phyloP scores from a whole-genome alignment of 768 basidiomycete species.

The Serendipita sp. region DNA sequence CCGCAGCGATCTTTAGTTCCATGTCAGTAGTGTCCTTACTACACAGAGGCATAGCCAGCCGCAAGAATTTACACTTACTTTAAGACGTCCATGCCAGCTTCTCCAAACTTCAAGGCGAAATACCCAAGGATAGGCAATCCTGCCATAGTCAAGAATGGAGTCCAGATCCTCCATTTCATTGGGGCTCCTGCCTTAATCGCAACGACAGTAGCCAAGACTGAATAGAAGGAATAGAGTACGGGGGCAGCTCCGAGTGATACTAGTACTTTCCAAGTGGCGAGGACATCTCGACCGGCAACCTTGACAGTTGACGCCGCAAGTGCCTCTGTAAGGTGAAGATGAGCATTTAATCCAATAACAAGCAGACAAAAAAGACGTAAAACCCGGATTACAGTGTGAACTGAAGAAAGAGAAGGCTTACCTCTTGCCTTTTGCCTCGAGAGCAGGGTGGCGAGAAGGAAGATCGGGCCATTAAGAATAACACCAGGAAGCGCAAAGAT shows the following conservation, averaged over 20 bases:
- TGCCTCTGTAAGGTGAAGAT: constrained; percentile 43
- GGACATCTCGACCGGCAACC: constrained; percentile 88
- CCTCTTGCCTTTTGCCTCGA: constrained; percentile 84
- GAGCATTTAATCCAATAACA: not conserved
- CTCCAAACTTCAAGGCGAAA: constrained; percentile 91
- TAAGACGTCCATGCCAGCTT: constrained; percentile 92
- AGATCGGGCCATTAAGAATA: constrained; percentile 83
- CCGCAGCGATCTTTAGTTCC: constrained; percentile 55
- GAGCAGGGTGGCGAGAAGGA: constrained; percentile 75
- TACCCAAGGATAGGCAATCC: constrained; percentile 78
- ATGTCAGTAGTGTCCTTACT: not conserved
- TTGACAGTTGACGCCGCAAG: constrained; percentile 92
- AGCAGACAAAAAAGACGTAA: no score
- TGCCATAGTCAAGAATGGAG: constrained; percentile 60
- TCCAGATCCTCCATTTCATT: constrained; percentile 46
- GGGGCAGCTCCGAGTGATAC: constrained; percentile 87
- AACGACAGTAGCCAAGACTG: constrained; percentile 56
- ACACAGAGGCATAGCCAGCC: constrained; percentile 2
- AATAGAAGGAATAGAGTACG: constrained; percentile 70
- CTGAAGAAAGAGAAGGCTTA: constrained; percentile 16
- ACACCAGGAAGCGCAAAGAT: constrained; percentile 78
- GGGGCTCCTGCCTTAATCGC: constrained; percentile 53
- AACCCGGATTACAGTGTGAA: not conserved
- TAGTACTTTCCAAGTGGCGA: constrained; percentile 94
- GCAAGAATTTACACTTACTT: constrained; percentile 41